These are phyloP conservation scores for Metschnikowia santaceciliae DNA, from an alignment of 805 yeast species.

Conservation along the genomic window DNA sequence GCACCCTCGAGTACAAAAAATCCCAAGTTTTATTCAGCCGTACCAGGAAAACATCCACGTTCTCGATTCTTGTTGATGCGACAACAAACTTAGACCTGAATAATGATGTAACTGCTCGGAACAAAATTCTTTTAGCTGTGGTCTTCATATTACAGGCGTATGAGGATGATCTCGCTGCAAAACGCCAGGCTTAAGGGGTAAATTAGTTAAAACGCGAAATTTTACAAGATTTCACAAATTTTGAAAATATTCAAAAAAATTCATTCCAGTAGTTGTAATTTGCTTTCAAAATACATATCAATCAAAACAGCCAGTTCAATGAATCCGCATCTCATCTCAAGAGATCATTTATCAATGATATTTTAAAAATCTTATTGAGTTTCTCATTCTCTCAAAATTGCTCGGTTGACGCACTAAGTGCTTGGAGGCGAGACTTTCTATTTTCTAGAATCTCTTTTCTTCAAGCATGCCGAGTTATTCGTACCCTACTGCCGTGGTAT, in stretches of 20 bases:
- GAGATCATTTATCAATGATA: neutral
- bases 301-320: neutral
- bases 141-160: slow-evolving; percentile 8
- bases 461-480: slow-evolving; percentile 3
- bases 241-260: neutral
- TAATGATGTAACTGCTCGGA: slow-evolving; percentile 7
- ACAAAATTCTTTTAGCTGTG: slow-evolving; percentile 6
- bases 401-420: slow-evolving; percentile 2
- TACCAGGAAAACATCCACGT: slow-evolving; percentile 7
- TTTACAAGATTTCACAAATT: neutral
- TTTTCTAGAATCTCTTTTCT: neutral
- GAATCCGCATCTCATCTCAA: neutral
- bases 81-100: slow-evolving; percentile 7
- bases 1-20: slow-evolving; percentile 7
- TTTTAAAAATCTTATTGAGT: neutral
- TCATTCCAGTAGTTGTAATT: neutral
- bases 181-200: neutral
- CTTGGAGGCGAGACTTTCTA: neutral
- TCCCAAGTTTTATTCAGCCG: slow-evolving; percentile 11
- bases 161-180: slow-evolving; percentile 8
- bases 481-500: slow-evolving; percentile 52
- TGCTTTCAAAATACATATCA: neutral
- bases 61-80: slow-evolving; percentile 8
- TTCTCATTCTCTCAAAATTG: neutral
- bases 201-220: neutral